Percentiles rank a stretch among this genome's conserved stretches.
phyloP scores from a whole-genome alignment of 257 asterid species.

The Eucommia ulmoides region DNA sequence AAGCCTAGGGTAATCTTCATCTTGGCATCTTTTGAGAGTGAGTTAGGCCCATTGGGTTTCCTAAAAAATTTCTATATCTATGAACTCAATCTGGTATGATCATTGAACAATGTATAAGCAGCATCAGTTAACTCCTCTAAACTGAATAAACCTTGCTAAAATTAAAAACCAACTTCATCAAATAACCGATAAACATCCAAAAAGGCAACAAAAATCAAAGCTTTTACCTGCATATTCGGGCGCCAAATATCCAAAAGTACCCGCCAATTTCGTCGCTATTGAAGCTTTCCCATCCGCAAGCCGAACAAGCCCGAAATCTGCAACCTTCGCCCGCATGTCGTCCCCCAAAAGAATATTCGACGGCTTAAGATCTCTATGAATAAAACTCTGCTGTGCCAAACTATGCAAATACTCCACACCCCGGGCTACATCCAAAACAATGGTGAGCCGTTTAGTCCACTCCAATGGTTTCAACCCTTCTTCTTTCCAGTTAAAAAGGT shows the following conservation, averaged over 20 bases:
- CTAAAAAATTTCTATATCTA: too few relatives aligned
- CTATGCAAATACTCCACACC: background rate
- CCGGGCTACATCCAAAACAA: conserved; percentile 1
- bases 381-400: background rate
- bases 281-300: conserved; percentile 1
- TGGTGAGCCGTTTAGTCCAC: background rate
- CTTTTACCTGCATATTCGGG: conserved; percentile 1
- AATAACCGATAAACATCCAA: too few relatives aligned
- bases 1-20: too few relatives aligned
- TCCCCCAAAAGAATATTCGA: conserved; percentile 1
- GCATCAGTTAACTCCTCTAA: too few relatives aligned
- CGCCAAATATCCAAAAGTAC: conserved; percentile 1
- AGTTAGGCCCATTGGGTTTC: too few relatives aligned
- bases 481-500: background rate
- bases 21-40: too few relatives aligned
- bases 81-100: too few relatives aligned
- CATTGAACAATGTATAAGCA: too few relatives aligned
- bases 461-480: background rate
- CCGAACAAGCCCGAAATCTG: conserved; percentile 2
- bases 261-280: background rate
- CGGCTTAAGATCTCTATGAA: conserved; percentile 1
- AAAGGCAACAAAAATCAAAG: too few relatives aligned
- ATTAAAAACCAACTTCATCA: too few relatives aligned
- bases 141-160: too few relatives aligned
- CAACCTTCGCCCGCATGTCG: conserved; percentile 1